Conservation (phyloP, 352 stramenopile genomes). For the Saprolegnia diclina region DNA sequence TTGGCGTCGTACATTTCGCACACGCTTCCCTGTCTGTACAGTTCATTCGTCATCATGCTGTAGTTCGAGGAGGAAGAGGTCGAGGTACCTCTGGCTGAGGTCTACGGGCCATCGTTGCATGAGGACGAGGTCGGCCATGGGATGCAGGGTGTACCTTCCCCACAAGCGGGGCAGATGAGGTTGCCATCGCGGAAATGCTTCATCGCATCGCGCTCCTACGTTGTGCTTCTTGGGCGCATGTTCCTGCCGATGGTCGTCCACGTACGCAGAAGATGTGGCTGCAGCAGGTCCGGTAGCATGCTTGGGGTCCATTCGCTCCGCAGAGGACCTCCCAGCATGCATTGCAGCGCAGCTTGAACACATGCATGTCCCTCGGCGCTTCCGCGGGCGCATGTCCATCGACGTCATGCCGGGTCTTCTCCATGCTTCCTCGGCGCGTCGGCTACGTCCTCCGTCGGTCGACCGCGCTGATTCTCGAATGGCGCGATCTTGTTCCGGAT, state of each 20-base stretch:
- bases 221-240: too few relatives aligned
- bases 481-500: constrained; percentile 8
- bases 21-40: constrained; percentile 4
- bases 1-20: constrained; percentile 20
- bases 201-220: constrained; percentile 19
- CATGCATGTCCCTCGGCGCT: constrained; percentile 14
- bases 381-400: neutral
- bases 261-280: constrained; percentile 28
- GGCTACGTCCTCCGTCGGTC: neutral
- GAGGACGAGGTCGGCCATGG: neutral
- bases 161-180: constrained; percentile 23
- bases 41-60: neutral
- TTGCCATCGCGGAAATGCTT: constrained; percentile 25
- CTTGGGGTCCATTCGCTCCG: constrained; percentile 18
- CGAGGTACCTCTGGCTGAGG: constrained; percentile 18
- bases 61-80: neutral
- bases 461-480: constrained; percentile 6
- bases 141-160: constrained; percentile 18
- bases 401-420: constrained; percentile 15
- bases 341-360: constrained; percentile 26
- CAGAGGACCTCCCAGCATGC: constrained; percentile 25
- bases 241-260: neutral
- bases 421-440: constrained; percentile 8
- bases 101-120: constrained; percentile 5
- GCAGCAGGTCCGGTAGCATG: constrained; percentile 24